Evolutionary conservation across 2,329 filamentous ascomycete genomes (phyloP), one percentile per base, ranked within the genome.

Genomic region (Cadophora sp.): DNA sequence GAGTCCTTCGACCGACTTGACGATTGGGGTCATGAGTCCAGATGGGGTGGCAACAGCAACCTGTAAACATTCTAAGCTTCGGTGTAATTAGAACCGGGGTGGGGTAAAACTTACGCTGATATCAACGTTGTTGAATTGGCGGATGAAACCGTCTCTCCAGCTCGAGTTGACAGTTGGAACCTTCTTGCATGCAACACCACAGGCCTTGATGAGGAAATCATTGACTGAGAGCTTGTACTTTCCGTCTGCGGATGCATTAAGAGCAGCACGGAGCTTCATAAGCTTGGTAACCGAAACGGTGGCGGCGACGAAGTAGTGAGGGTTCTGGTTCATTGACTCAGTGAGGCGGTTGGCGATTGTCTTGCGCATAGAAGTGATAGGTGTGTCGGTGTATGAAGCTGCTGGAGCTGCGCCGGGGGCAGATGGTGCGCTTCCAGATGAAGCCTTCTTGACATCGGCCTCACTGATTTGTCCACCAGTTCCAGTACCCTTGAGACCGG

Each of bases 201-300:
- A 92, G 74, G 95, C 96, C 88, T 99, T 99, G 87, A 99, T 93
- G 71, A 99, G 86, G 87, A 99, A 97, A 83, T 99, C 96, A 83
- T 99, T 99, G 83, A 99, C 93, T n/a, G 94, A 97, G 67, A 99
- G 92, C 89, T 97, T 99, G 89, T 97, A 99, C 82, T 94, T 90
- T 83, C 95, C 96, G 70, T 97, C 91, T 58, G 93, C 85, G 14
- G 92, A 90, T 78, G 89, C 88, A 84, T 99, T 99, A 73, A 99
- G 89, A 67, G 95, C 94, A 82, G 93, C 88, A 77, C 96, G 94
- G 75, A 99, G 94, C 86, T 97, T 98, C 77, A 97, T 85, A 59
- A 99, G 92, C 88, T 98, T 98, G 81, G 85, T 87, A 72, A 99
- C 96, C 66, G 95, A 98, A 78, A 99, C 87, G 74, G 89, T 89